Percentiles rank a stretch among this genome's conserved stretches.
Evolutionary conservation across 495 filamentous ascomycete species (phyloP).

Genomic region (Talaromyces thailandensis): DNA sequence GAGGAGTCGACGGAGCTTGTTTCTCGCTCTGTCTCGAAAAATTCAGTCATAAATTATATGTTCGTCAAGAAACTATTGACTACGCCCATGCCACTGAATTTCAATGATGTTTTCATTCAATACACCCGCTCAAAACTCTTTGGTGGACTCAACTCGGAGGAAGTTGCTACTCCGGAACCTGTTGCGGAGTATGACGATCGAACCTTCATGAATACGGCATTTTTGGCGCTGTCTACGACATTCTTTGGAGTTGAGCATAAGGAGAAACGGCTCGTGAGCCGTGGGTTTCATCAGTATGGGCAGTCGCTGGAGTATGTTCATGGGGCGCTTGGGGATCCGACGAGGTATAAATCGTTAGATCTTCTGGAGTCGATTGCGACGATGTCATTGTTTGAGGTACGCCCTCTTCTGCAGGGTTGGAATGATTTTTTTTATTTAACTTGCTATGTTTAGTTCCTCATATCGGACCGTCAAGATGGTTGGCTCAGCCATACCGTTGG

Average conservation of each 20-base stretch:
- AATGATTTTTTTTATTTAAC: background rate
- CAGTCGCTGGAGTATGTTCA: background rate
- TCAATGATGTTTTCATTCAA: background rate
- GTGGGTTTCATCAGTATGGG: background rate
- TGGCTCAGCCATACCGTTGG: constrained; percentile 2
- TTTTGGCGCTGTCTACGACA: background rate
- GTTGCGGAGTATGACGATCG: background rate
- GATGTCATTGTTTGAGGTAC: constrained; percentile 4
- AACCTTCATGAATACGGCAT: background rate
- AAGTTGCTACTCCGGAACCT: background rate
- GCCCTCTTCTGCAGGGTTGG: background rate
- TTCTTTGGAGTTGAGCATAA: constrained; percentile 6
- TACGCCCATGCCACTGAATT: background rate
- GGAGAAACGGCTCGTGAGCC: background rate
- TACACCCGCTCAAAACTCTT: constrained; percentile 1
- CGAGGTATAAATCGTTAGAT: background rate
- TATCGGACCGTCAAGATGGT: constrained; percentile 2
- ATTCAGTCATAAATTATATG: background rate
- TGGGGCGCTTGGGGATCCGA: background rate
- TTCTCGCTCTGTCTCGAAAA: background rate
- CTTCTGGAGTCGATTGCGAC: background rate
- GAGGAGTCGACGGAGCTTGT: background rate
- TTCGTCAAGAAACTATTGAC: background rate
- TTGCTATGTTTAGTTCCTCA: background rate
- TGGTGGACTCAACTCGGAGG: background rate